A percentile compares a stretch with the other conserved stretches of the same genome.
These are phyloP conservation scores for Diaporthe sp. DNA, from an alignment of 2,329 filamentous ascomycete species.

Conservation along the genomic window DNA sequence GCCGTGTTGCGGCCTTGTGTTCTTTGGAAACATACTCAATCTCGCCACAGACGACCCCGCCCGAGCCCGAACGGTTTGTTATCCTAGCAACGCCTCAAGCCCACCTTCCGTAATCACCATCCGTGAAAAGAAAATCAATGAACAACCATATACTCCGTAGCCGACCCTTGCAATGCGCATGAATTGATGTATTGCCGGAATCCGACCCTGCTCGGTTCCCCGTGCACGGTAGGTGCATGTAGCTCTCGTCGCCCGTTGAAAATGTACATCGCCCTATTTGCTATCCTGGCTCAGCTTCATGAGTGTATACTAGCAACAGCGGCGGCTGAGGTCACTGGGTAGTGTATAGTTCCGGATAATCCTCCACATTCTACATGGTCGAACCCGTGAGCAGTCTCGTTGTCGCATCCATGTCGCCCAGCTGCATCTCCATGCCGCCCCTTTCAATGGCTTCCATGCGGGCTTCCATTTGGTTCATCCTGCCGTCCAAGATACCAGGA, in stretches of 20 bases:
- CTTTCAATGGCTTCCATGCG: constrained; percentile 56
- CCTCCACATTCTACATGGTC: constrained; percentile 51
- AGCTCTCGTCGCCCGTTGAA: constrained; percentile 3
- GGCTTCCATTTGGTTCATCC: constrained; percentile 54
- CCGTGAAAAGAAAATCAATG: constrained; percentile 22
- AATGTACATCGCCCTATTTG: not conserved
- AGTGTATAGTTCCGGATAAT: not conserved
- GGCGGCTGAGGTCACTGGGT: not conserved
- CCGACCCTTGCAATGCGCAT: constrained; percentile 34
- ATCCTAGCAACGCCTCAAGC: constrained; percentile 38
- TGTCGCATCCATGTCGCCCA: constrained; percentile 58
- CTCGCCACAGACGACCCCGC: constrained; percentile 21
- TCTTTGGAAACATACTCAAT: constrained; percentile 34
- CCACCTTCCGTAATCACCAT: constrained; percentile 6
- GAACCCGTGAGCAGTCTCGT: constrained; percentile 48
- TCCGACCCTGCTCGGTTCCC: constrained; percentile 6
- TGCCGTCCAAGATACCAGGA: constrained; percentile 41
- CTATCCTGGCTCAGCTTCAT: not conserved
- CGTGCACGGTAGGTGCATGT: not conserved
- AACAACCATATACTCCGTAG: constrained; percentile 35
- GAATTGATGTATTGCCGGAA: constrained; percentile 5
- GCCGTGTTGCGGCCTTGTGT: constrained; percentile 34
- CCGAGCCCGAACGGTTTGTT: constrained; percentile 24
- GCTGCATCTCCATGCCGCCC: constrained; percentile 54
- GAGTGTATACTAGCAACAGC: not conserved